These are phyloP conservation scores for Grigorovia yakushimaensis DNA, from an alignment of 805 yeast species.

Conservation along the genomic window DNA sequence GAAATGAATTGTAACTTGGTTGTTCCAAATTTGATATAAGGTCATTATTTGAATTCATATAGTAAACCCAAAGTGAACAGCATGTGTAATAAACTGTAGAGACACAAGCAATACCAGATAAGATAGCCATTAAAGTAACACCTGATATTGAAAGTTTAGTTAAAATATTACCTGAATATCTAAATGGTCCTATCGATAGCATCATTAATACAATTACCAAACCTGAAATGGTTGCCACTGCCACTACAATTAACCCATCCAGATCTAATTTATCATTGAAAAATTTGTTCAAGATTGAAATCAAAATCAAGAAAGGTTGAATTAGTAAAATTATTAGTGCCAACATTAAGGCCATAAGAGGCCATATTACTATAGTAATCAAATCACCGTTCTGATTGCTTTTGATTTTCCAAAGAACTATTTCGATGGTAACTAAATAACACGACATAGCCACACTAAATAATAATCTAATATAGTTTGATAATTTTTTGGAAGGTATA, in stretches of 20 bases:
- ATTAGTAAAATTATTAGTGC: slow-evolving; percentile 18
- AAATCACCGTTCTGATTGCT: slow-evolving; percentile 15
- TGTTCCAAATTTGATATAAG: not conserved
- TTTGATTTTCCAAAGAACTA: slow-evolving; percentile 26
- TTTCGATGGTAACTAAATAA: slow-evolving; percentile 23
- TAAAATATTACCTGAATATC: slow-evolving; percentile 19
- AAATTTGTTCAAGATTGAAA: slow-evolving; percentile 24
- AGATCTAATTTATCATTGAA: slow-evolving; percentile 19
- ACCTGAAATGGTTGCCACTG: slow-evolving; percentile 9
- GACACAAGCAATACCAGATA: slow-evolving; percentile 28
- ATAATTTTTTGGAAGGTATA: slow-evolving; percentile 17
- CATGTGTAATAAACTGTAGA: slow-evolving; percentile 24
- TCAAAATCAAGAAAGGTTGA: slow-evolving; percentile 24
- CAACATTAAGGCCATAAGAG: slow-evolving; percentile 15
- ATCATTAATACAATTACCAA: slow-evolving; percentile 11
- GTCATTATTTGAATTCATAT: slow-evolving; percentile 3
- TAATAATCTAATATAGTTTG: slow-evolving; percentile 13
- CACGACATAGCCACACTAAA: slow-evolving; percentile 23
- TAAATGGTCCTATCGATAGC: slow-evolving; percentile 24
- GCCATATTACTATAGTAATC: slow-evolving; percentile 22
- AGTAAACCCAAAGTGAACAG: slow-evolving; percentile 10
- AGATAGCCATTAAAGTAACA: slow-evolving; percentile 24
- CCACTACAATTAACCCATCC: slow-evolving; percentile 15
- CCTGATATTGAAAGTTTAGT: slow-evolving; percentile 28
- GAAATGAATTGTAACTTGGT: slow-evolving; percentile 5